phyloP scores from a whole-genome alignment of 2,329 filamentous ascomycete genomes.

The Fusarium guadeloupense region DNA sequence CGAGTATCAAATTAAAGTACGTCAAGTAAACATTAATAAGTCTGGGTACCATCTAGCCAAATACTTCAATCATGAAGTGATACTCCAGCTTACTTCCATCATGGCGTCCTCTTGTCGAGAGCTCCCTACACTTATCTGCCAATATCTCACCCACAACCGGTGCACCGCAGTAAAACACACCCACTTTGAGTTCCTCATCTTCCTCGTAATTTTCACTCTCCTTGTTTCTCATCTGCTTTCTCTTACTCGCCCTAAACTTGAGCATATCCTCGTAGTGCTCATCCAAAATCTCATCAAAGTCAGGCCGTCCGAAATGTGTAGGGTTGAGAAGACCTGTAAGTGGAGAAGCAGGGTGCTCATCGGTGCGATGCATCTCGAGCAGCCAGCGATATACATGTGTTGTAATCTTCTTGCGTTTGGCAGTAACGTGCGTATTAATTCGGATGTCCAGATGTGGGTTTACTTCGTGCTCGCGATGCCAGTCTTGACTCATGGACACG shows the following conservation, averaged over 20 bases:
- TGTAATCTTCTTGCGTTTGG: slow-evolving; percentile 61
- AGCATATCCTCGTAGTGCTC: slow-evolving; percentile 64
- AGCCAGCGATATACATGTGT: slow-evolving; percentile 66
- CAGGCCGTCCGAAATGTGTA: slow-evolving; percentile 64
- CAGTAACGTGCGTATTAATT: slow-evolving; percentile 65
- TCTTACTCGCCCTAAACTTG: slow-evolving; percentile 44
- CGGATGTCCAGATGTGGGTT: slow-evolving; percentile 59
- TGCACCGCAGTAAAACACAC: slow-evolving; percentile 66
- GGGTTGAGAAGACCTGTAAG: slow-evolving; percentile 63
- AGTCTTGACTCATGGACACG: slow-evolving; percentile 52
- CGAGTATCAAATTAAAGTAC: too few species aligned
- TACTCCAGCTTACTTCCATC: slow-evolving; percentile 64
- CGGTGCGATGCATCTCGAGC: slow-evolving; percentile 64
- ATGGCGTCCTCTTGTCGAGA: slow-evolving; percentile 60
- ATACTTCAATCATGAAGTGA: slow-evolving; percentile 67
- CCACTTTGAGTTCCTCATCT: slow-evolving; percentile 56
- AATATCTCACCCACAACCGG: slow-evolving; percentile 65
- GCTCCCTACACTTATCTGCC: slow-evolving; percentile 61
- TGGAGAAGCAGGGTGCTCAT: slow-evolving; percentile 60
- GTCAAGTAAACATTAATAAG: neutral
- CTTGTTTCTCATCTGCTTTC: neutral
- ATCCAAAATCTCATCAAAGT: slow-evolving; percentile 62
- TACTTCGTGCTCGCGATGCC: slow-evolving; percentile 50
- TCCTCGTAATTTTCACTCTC: slow-evolving; percentile 23
- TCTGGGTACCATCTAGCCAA: slow-evolving; percentile 51